These are phyloP conservation scores for Monosporozyma yasuniensis DNA, from an alignment of 805 yeast species.

Conservation along the genomic window DNA sequence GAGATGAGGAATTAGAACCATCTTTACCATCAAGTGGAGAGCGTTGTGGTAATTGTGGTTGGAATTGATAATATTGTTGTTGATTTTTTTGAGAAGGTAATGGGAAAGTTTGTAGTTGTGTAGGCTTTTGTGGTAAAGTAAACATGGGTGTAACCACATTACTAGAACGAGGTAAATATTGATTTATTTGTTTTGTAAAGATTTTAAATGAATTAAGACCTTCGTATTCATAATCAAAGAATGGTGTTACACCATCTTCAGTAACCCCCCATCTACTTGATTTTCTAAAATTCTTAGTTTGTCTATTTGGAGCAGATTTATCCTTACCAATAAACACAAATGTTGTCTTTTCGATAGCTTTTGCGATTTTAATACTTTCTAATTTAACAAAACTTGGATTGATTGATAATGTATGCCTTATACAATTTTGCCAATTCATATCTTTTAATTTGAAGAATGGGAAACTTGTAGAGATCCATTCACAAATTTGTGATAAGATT, in stretches of 20 bases:
- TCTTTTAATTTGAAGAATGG: conserved; percentile 71
- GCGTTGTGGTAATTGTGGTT: background rate
- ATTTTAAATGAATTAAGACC: background rate
- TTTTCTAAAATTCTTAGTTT: background rate
- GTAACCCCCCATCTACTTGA: background rate
- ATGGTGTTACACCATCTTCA: background rate
- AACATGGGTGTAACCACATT: no score
- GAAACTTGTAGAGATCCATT: conserved; percentile 84
- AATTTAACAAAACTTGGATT: conserved; percentile 84
- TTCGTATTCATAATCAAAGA: background rate
- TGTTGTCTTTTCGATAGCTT: background rate
- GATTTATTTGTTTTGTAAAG: background rate
- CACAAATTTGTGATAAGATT: conserved; percentile 73
- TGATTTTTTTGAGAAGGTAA: background rate
- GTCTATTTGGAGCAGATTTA: background rate
- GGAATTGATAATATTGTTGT: background rate
- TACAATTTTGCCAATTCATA: conserved; percentile 94
- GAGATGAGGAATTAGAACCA: background rate
- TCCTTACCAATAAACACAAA: background rate
- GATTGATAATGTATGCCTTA: conserved; percentile 87
- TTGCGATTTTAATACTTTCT: background rate
- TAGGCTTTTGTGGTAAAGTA: background rate
- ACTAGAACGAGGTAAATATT: background rate
- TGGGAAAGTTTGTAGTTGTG: background rate
- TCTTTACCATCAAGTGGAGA: background rate